Evolutionary conservation across 1,284 basidiomycete species (phyloP).

Genomic region (Stereum hirsutum): DNA sequence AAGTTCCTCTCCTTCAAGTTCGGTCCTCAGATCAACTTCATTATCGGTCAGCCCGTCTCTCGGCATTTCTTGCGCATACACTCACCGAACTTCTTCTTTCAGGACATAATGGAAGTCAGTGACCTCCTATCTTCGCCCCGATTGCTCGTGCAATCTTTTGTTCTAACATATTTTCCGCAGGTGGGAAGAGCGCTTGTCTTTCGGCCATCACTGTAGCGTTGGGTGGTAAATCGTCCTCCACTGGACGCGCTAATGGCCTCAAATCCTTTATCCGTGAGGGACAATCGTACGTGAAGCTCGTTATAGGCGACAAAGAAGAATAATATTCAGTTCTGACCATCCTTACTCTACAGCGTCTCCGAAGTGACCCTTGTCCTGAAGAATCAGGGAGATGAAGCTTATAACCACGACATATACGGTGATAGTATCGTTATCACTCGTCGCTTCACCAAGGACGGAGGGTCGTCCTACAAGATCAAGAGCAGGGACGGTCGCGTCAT

Average conservation of each 20-base stretch:
- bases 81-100: background rate
- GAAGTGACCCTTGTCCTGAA: slow-evolving; percentile 78
- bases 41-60: slow-evolving; percentile 64
- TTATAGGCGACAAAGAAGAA: background rate
- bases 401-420: slow-evolving; percentile 75
- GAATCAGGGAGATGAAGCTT: slow-evolving; percentile 89
- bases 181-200: slow-evolving; percentile 93
- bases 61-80: background rate
- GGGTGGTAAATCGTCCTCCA: slow-evolving; percentile 85
- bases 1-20: slow-evolving; percentile 74
- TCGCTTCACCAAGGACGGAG: slow-evolving; percentile 68
- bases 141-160: background rate
- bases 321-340: slow-evolving; percentile 1
- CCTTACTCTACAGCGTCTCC: slow-evolving; percentile 37
- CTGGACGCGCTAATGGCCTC: slow-evolving; percentile 81
- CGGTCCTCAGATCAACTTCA: slow-evolving; percentile 91
- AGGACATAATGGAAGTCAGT: slow-evolving; percentile 78
- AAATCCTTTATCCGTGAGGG: slow-evolving; percentile 89
- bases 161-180: slow-evolving; percentile 24
- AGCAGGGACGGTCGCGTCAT: slow-evolving; percentile 58
- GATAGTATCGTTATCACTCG: slow-evolving; percentile 83
- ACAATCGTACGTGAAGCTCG: slow-evolving; percentile 45
- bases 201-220: slow-evolving; percentile 92
- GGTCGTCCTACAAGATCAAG: slow-evolving; percentile 80
- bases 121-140: background rate